Evolutionary conservation across 2,329 filamentous ascomycete species (phyloP), one percentile per base, ranked within the genome.

Genomic region (Calonectria ilicicola): DNA sequence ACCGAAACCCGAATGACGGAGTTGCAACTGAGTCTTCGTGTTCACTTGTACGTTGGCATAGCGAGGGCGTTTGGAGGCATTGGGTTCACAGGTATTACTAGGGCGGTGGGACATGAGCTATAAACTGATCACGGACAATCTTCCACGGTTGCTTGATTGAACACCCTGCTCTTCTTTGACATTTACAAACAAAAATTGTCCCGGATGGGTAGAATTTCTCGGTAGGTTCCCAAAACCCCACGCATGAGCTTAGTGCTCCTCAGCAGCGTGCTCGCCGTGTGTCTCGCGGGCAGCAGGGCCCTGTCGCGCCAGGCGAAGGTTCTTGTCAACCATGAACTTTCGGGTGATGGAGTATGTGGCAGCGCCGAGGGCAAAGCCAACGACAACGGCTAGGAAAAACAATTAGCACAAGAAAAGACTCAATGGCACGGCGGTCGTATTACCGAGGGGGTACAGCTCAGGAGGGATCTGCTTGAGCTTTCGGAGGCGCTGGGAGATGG

Each of bases 371-470:
- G 96, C 95, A 84, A 96, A 96, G 87, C 89, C 91, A 82, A 98
- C 93, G 86, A 98, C 97, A 80, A 97, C 87, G 85, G 94, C 95
- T 97, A 78, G 75, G 74, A 40, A 53, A 6, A 69, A 58, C 69
- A 72, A 77, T 85, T 79, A 82, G 80, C 63, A 63, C 29, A 60
- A 27, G 60, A 73, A 65, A 72, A 60, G 62, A 62, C 71, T 78
- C 64, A 73, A 74, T 78, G 72, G 63, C 64, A 40, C 21, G 44
- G 58, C 40, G 53, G 53, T 69, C 66, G 77, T 26, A 75, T 85
- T 93, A 98, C 96, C 96, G 81, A 99, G 93, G 82, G 97, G 97
- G 80, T 96, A 92, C 91, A 99, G 90, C 90, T 99, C 97, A 80
- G 95, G 92, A 79, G 97, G 97, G 83, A 98, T 93, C 87, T 93